phyloP scores from a whole-genome alignment of 2,329 filamentous ascomycete species.

The Pseudocercospora vitis region DNA sequence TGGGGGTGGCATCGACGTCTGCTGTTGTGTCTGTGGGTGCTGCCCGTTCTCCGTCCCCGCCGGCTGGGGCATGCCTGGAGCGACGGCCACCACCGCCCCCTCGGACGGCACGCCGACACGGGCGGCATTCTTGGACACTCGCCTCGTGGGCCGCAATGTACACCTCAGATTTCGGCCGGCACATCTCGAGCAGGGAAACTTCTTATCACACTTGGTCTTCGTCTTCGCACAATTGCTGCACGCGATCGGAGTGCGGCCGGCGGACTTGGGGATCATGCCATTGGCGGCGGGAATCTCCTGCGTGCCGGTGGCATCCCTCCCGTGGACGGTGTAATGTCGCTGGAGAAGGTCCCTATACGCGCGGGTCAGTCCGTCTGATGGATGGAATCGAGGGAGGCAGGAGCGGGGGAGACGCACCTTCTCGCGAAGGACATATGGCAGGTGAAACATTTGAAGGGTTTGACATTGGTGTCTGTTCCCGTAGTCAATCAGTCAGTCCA shows the following conservation, averaged over 20 bases:
- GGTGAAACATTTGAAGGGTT: slow-evolving; percentile 56
- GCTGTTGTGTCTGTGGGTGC: slow-evolving; percentile 14
- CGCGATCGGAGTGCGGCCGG: slow-evolving; percentile 53
- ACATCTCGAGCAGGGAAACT: slow-evolving; percentile 55
- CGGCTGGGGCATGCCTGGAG: slow-evolving; percentile 27
- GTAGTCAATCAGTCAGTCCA: too few species aligned
- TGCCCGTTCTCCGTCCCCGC: slow-evolving; percentile 22
- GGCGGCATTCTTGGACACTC: slow-evolving; percentile 48
- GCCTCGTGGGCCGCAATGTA: slow-evolving; percentile 49
- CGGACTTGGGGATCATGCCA: slow-evolving; percentile 54
- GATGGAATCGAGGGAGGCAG: slow-evolving; percentile 9
- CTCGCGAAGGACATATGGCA: slow-evolving; percentile 57
- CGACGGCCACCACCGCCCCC: slow-evolving; percentile 31
- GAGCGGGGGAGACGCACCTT: slow-evolving; percentile 42
- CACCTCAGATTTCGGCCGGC: slow-evolving; percentile 51
- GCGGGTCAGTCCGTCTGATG: slow-evolving; percentile 14
- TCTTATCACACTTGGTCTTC: slow-evolving; percentile 57
- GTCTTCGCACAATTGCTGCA: slow-evolving; percentile 57
- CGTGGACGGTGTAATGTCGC: slow-evolving; percentile 54
- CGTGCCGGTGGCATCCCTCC: slow-evolving; percentile 50
- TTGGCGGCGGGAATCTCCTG: slow-evolving; percentile 50
- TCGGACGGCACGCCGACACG: slow-evolving; percentile 34
- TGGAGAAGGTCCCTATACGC: slow-evolving; percentile 51
- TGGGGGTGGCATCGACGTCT: slow-evolving; percentile 15
- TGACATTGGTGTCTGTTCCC: slow-evolving; percentile 53